These are phyloP conservation scores for Fraxinus ornus DNA, from an alignment of 305 asterid species.

Conservation along the genomic window DNA sequence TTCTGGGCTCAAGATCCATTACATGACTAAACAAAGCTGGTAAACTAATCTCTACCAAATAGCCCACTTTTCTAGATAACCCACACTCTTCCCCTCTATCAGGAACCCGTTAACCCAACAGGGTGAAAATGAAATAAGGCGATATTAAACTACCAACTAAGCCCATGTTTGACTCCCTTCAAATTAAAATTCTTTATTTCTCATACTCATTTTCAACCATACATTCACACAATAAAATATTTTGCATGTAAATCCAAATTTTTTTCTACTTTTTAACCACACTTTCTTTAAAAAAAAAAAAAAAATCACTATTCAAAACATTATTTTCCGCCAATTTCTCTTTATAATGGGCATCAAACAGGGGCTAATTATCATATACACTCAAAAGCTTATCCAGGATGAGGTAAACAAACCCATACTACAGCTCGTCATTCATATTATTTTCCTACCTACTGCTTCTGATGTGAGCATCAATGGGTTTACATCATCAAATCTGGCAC, in stretches of 20 bases:
- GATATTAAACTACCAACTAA: background rate
- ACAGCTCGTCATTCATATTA: background rate
- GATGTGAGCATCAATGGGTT: background rate
- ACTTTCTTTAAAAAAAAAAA: too few species aligned
- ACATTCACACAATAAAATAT: too few species aligned
- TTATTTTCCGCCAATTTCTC: too few species aligned
- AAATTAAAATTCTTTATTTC: too few species aligned
- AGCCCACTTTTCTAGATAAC: background rate
- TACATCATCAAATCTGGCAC: background rate
- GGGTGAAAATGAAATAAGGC: background rate
- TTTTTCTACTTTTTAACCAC: too few species aligned
- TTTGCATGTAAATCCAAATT: too few species aligned
- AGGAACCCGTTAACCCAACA: background rate
- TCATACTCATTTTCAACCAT: too few species aligned
- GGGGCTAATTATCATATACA: background rate
- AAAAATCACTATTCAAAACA: too few species aligned
- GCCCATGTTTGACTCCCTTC: too few species aligned
- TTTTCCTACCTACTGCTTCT: background rate
- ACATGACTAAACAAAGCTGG: background rate
- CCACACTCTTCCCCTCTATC: background rate
- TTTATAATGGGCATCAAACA: too few species aligned
- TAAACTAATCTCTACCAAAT: background rate
- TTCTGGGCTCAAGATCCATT: background rate
- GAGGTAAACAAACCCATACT: background rate
- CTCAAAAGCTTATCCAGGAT: background rate